Evolutionary conservation across 1,139 yeast genomes (phyloP), one percentile per base, ranked within the genome.

Genomic region (Geotrichum siamense): DNA sequence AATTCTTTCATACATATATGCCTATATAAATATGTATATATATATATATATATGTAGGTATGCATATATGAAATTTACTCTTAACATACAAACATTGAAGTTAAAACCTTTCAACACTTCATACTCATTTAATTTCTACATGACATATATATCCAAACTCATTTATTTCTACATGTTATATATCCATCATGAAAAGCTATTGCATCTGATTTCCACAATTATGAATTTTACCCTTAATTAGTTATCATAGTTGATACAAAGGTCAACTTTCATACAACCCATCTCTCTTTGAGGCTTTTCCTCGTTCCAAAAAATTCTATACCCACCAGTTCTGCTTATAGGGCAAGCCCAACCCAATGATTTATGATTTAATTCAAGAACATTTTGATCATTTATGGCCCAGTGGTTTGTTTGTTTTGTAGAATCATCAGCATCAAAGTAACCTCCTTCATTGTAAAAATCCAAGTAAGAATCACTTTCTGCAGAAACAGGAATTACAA

Each of bases 261-360:
- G 33, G 17, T 39, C 43, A 6, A 39, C 43, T 23, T 28, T 28
- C 33, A 43, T 34, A 20, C 47, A 39, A 10, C 47, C 47, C 15
- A 13, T 17, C 32, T 30, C 23, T n/a, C 39, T 15, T 8, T 17
- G n/a, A 12, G 47, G 47, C 25, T 36, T 34, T 8, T 12, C 28
- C 15, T 38, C 22, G 10, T 32, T 27, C 47, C 47, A 43, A 23
- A 22, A 43, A 8, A 39, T 26, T 23, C 28, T 36, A 29, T 43
- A 39, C 9, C 29, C 33, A 2, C 41, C 43, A 9, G 31, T 39
- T 12, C 30, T 21, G 17, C 16, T 29, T 19, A 19, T 5, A 2
- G 47, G 43, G 25, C 47, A 43, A 2, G 47, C 16, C 47, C 47
- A 43, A 5, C 43, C 43, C 23, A 39, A 20, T 3, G 21, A 13